These are phyloP conservation scores for Xylaria castorea DNA, from an alignment of 495 filamentous ascomycete genomes.

Conservation along the genomic window DNA sequence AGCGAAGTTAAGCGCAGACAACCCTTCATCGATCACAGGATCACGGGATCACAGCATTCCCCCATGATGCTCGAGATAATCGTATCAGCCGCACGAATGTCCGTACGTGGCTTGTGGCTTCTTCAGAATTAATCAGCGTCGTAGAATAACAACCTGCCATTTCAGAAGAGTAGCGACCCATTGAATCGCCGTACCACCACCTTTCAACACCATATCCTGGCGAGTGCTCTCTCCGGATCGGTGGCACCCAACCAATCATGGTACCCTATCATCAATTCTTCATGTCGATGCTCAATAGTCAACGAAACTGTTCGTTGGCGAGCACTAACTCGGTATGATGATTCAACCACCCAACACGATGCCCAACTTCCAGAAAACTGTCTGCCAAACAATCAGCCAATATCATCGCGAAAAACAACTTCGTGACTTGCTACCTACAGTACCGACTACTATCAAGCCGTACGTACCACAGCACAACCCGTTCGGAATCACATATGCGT, in stretches of 20 bases:
- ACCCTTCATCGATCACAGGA: background rate
- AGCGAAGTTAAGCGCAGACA: background rate
- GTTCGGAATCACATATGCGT: conserved; percentile 20
- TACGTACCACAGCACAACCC: background rate
- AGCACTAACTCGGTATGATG: background rate
- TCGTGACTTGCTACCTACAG: background rate
- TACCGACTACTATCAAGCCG: background rate
- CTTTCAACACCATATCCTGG: background rate
- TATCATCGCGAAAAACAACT: background rate
- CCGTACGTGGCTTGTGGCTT: conserved; percentile 2
- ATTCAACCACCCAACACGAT: background rate
- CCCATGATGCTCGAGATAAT: background rate
- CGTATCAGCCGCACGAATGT: background rate
- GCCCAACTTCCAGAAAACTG: background rate
- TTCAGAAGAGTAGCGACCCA: background rate
- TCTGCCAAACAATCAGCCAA: background rate
- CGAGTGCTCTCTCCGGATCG: background rate
- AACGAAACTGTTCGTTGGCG: background rate
- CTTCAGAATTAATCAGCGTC: background rate
- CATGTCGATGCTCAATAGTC: background rate
- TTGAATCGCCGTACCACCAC: background rate
- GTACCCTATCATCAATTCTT: background rate
- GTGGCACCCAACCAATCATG: background rate
- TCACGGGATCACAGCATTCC: too few species aligned
- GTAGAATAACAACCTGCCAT: conserved; percentile 1